These are phyloP conservation scores for Linum usitatissimum DNA, from an alignment of 345 rosid genomes.

Conservation along the genomic window DNA sequence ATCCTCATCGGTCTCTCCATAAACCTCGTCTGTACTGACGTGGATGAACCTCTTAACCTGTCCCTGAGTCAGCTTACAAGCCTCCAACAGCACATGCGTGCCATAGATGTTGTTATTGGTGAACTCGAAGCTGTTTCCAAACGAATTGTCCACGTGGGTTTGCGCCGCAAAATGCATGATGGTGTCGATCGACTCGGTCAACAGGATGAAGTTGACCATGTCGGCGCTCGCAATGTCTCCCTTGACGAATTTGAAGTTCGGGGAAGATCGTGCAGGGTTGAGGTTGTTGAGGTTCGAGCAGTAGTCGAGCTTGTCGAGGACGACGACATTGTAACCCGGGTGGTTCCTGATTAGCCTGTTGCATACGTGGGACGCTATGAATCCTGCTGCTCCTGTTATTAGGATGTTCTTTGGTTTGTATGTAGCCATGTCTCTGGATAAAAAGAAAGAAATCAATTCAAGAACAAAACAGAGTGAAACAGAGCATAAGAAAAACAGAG, in stretches of 20 bases:
- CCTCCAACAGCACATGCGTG: constrained; percentile 10
- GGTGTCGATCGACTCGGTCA: constrained; percentile 10
- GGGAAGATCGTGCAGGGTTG: background rate
- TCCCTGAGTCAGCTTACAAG: constrained; percentile 5
- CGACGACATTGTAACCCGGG: constrained; percentile 10
- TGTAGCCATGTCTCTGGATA: background rate
- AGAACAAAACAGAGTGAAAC: too few relatives aligned
- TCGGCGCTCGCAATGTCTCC: constrained; percentile 12
- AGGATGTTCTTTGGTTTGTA: constrained; percentile 11
- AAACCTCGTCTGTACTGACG: background rate
- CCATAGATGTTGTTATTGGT: constrained; percentile 13
- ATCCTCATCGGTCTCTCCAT: too few relatives aligned
- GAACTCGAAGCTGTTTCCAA: constrained; percentile 1
- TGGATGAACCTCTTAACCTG: constrained; percentile 13
- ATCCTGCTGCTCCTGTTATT: constrained; percentile 12
- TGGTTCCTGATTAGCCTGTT: background rate
- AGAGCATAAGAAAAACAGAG: too few relatives aligned
- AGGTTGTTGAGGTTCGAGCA: constrained; percentile 13
- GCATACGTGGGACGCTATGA: constrained; percentile 13
- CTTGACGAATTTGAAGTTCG: constrained; percentile 11
- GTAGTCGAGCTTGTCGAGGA: constrained; percentile 12
- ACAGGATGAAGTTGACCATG: constrained; percentile 7
- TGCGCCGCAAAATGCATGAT: constrained; percentile 13
- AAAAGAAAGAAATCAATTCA: too few relatives aligned
- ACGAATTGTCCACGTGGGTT: constrained; percentile 2